phyloP scores from a whole-genome alignment of 2,329 filamentous ascomycete species.

The Fusarium denticulatum region DNA sequence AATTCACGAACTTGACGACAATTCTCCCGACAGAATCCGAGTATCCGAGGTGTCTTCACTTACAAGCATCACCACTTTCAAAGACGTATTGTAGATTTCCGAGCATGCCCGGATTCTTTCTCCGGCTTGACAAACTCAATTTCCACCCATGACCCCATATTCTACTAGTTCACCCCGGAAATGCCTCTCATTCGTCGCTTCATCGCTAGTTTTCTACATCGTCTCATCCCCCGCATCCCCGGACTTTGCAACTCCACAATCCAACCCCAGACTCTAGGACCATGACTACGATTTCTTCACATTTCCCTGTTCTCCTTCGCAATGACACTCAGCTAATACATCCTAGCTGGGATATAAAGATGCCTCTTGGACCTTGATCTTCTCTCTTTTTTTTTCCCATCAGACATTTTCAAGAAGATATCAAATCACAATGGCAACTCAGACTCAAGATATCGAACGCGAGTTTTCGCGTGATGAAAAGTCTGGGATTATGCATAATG shows the following conservation, averaged over 20 bases:
- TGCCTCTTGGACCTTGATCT: background rate
- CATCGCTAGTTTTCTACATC: background rate
- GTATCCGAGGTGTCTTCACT: background rate
- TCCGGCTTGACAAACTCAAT: background rate
- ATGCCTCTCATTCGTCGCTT: background rate
- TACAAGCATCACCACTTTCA: accelerated
- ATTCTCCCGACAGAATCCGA: slow-evolving; percentile 10
- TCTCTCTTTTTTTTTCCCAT: background rate
- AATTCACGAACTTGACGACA: background rate
- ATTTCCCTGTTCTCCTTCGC: background rate
- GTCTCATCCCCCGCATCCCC: slow-evolving; percentile 24
- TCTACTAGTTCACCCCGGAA: background rate
- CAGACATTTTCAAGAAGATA: background rate
- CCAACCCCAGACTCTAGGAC: slow-evolving; percentile 18
- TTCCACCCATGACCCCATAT: background rate
- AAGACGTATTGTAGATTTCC: background rate
- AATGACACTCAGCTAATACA: background rate
- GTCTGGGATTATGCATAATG: slow-evolving; percentile 34
- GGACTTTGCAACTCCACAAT: slow-evolving; percentile 15
- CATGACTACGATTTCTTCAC: background rate
- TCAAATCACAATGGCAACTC: slow-evolving; percentile 18
- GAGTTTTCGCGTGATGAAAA: slow-evolving; percentile 37
- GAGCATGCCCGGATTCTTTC: background rate
- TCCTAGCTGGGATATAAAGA: background rate
- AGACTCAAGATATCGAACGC: slow-evolving; percentile 40